phyloP scores from a whole-genome alignment of 2,329 filamentous ascomycete genomes.

The Didymella lethalis region DNA sequence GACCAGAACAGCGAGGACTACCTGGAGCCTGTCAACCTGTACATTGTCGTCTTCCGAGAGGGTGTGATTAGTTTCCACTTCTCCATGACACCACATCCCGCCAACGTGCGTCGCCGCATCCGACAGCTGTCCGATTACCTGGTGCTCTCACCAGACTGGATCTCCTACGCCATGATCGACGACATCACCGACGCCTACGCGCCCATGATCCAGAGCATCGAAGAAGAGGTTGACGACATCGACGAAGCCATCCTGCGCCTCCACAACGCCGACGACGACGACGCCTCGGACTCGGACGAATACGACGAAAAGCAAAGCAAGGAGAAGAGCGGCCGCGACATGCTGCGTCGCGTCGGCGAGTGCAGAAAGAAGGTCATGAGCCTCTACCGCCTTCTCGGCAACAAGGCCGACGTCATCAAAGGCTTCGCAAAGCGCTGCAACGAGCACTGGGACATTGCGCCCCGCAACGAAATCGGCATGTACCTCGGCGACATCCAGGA shows the following conservation, averaged over 20 bases:
- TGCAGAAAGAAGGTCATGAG: conserved; percentile 98
- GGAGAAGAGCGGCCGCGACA: conserved; percentile 68
- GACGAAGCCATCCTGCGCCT: conserved; percentile 88
- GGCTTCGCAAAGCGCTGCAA: conserved; percentile 98
- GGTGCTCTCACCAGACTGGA: conserved; percentile 94
- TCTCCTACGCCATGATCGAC: conserved; percentile 96
- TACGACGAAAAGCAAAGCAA: conserved; percentile 50
- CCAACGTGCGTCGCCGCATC: conserved; percentile 92
- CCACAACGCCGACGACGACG: conserved; percentile 68
- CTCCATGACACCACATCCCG: conserved; percentile 92
- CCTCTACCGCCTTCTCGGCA: conserved; percentile 88
- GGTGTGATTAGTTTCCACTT: conserved; percentile 97
- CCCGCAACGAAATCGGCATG: conserved; percentile 93
- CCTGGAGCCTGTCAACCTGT: conserved; percentile 95
- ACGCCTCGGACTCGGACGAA: conserved; percentile 42
- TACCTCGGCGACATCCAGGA: conserved; percentile 99
- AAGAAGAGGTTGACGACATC: conserved; percentile 96
- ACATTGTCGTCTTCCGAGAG: conserved; percentile 94
- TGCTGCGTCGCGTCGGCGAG: conserved; percentile 91
- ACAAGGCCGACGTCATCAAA: conserved; percentile 99
- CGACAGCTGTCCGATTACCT: conserved; percentile 94
- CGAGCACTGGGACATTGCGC: conserved; percentile 96
- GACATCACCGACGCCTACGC: conserved; percentile 98
- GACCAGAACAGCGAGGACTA: conserved; percentile 89
- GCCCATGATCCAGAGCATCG: conserved; percentile 89